Base-by-base conservation (phyloP, 495 filamentous ascomycete genomes). In the Podospora australis region DNA sequence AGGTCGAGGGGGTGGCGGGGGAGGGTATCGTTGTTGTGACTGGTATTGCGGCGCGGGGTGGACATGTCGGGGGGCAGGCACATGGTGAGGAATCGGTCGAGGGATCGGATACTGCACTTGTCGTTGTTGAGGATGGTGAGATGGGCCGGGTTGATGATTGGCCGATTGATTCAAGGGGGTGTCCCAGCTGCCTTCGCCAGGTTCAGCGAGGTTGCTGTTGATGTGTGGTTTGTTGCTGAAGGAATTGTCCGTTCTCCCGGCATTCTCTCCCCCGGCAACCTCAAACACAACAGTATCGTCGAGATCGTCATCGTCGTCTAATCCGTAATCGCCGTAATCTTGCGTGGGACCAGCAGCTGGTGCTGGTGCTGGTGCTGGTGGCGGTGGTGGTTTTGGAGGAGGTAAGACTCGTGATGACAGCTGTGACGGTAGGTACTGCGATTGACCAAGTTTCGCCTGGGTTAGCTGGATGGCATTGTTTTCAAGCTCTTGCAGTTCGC, bases 391-490 rank as follows among this genome's bases (percentile, higher is more conserved):
- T 25, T 39, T 28, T 28, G 26, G 36, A 40, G 26, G 16, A 11
- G 23, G 11, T 6, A 11, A 42, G 17, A n/a, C 25, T 3, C 16
- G 20, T 7, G 34, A 7, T 7, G 34, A n/a, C n/a, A 38, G 28
- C 7, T 39, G 25, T 1, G 11, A 14, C 19, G 34, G 36, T 7
- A 29, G 44, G 25, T 10, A 44, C 45, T 66, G 69, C 7, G 63
- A 50, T 39, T 54, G 59, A 10, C 48, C 48, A 0, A 50, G 34
- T 39, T 51, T 58, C 36, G 58, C 70, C 40, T 76, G 72, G 22
- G 72, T 76, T 41, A 59, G 64, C 44, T 70, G 67, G 49, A 76
- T 65, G 21, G 72, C 72, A 51, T 67, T 66, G 57, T 72, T 65
- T 48, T 76, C 72, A 35, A 76, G 66, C 48, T 74, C 62, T 43